Evolutionary conservation across 164 flowering plant genomes (phyloP), one percentile per base, ranked within the genome.

Genomic region (Liriodendron chinense): DNA sequence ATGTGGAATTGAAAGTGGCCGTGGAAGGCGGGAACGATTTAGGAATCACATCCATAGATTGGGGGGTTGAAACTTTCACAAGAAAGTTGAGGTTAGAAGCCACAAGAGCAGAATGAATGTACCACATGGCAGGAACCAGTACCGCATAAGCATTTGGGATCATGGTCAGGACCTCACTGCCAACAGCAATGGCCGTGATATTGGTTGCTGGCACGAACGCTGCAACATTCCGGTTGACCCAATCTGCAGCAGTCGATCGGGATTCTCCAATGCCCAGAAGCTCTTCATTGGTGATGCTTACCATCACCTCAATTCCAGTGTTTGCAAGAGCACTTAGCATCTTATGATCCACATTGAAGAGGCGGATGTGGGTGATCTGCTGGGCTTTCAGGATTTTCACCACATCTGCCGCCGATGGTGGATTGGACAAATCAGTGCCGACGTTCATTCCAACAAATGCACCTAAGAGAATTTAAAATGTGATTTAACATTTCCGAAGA

Each of bases 11-110:
- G 57, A 92, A 92, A 82, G 87, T 88, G 66, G 94, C 96, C 74
- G 88, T 90, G 13, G 97, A 92, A 28, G 97, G 97, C 2, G 97
- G 97, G 81, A 92, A 92, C 0, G 97, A 80, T 69, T 89, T 92
- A 1, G 89, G 88, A 76, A 92, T 90, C 16, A 92, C 80, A 10
- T 87, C 78, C 23, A 89, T 79, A 7, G 97, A 73, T 49, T 83
- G 83, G 2, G 94, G 93, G 0, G 90, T 88, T 9, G 94, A 90
- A 65, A 90, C 88, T 78, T 92, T 89, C 72, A 92, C 83, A 65
- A 82, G 82, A 18, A 79, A 66, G 74, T 88, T 89, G 2, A 92
- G 88, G 78, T 92, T 90, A 26, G 93, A 86, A 8, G 97, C 90
- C 21, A 92, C 87, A 57, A 92, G 92, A 25, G 97, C 97, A 1